A percentile compares a stretch with the other conserved stretches of the same genome.
phyloP scores from a whole-genome alignment of 1,139 yeast genomes.

The Protomyces inundatus region DNA sequence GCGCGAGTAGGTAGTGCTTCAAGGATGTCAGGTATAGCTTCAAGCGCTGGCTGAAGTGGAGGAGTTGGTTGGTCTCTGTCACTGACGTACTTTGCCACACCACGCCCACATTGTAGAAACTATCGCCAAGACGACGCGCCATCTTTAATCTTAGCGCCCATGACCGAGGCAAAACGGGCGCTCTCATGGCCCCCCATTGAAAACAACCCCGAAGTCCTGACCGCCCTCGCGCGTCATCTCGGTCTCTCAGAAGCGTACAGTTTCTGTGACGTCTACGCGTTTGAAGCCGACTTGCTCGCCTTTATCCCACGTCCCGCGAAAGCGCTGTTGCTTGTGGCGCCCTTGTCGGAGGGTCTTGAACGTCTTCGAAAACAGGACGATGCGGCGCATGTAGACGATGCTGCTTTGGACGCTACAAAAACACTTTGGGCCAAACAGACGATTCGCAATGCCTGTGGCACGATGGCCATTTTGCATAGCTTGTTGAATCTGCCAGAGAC shows the following conservation, averaged over 20 bases:
- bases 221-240: conserved; percentile 58
- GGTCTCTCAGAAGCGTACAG: conserved; percentile 60
- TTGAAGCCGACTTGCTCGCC: conserved; percentile 67
- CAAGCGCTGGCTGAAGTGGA: too few species aligned
- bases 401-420: conserved; percentile 35
- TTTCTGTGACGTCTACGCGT: conserved; percentile 77
- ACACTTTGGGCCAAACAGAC: conserved; percentile 71
- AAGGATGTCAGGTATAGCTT: too few species aligned
- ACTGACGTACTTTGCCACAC: too few species aligned
- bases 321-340: conserved; percentile 74
- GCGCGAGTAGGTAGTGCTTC: background rate
- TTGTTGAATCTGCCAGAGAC: conserved; percentile 55
- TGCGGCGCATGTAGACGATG: conserved; percentile 33
- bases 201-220: conserved; percentile 81
- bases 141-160: background rate
- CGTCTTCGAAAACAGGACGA: conserved; percentile 44
- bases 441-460: conserved; percentile 86
- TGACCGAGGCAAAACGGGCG: background rate
- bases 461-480: conserved; percentile 78
- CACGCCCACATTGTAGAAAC: too few species aligned
- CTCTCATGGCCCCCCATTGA: conserved; percentile 62
- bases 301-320: conserved; percentile 77
- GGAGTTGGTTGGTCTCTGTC: too few species aligned
- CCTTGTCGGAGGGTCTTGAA: conserved; percentile 63
- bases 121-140: background rate